These are phyloP conservation scores for Marasmius oreades DNA, from an alignment of 1,284 basidiomycete species.

Conservation along the genomic window DNA sequence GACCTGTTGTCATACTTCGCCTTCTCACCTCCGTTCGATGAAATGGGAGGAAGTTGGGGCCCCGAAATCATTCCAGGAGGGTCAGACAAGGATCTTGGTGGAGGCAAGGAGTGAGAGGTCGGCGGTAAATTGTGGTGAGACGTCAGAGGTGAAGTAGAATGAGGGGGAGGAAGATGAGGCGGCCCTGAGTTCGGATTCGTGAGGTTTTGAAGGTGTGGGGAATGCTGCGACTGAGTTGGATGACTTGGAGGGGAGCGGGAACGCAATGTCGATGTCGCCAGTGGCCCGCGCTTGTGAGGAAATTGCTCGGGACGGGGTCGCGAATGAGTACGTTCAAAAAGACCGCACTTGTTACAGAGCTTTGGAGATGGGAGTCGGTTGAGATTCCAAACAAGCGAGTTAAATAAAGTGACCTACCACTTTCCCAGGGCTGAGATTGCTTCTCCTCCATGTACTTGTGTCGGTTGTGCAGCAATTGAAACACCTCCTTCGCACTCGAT, in stretches of 20 bases:
- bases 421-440: conserved; percentile 76
- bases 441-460: conserved; percentile 76
- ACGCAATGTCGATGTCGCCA: conserved; percentile 26
- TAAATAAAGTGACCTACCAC: conserved; percentile 49
- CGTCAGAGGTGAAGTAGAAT: not conserved
- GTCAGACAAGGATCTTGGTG: not conserved
- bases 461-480: conserved; percentile 67
- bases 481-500: conserved; percentile 53
- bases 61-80: not conserved
- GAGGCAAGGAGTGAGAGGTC: not conserved
- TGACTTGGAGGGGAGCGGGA: conserved; percentile 7
- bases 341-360: conserved; percentile 85
- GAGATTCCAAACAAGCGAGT: conserved; percentile 2
- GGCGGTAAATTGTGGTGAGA: not conserved
- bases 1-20: not conserved
- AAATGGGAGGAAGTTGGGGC: not conserved
- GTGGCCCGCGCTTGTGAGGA: conserved; percentile 71
- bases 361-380: conserved; percentile 24
- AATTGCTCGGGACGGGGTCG: conserved; percentile 77
- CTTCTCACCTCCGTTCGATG: not conserved
- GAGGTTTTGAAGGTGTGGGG: conserved; percentile 1
- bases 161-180: not conserved
- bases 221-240: conserved; percentile 3
- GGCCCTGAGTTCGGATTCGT: not conserved
- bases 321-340: conserved; percentile 80